Evolutionary conservation across 1,139 yeast genomes (phyloP), one percentile per base, ranked within the genome.

Genomic region (Groenewaldozyma auringiensis): DNA sequence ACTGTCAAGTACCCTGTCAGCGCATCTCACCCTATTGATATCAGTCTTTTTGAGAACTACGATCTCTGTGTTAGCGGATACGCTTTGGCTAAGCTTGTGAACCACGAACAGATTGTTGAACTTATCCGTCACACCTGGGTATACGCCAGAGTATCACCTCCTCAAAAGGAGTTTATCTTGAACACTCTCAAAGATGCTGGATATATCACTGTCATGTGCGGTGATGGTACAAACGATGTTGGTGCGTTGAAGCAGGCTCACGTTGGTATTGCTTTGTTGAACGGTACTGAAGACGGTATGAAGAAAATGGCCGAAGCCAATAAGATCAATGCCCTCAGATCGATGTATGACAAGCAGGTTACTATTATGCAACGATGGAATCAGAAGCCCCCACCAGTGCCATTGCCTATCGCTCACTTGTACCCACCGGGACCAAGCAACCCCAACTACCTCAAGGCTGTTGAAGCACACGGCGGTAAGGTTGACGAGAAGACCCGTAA

Each of bases 161-260:
- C 83, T 32, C 98, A 92, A 71, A 94, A 92, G 69, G 98, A 92
- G 69, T 87, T 83, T 55, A 81, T 92, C 58, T 73, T 94, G 60
- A 83, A 82, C 52, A 77, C 87, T 38, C 76, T 87, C 63, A 92
- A 92, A 66, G 83, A 80, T 49, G 78, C 88, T 63, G 97, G 96
- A 31, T 92, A 89, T 67, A 83, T 78, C 60, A 92, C 98, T 31
- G 76, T 94, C 58, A 92, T 92, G 99, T 92, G 98, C 70, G 99
- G 99, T 73, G 99, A 92, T 69, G 99, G 99, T 69, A 92, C 99
- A 31, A 92, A 92, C 64, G 99, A 92, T 72, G 98, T 92, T 47
- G 99, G 99, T 66, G 99, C 99, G 46, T 78, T 92, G 68, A 94
- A 92, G 66, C 97, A 92, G 70, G 97, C 99, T 6, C 96, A 92